Conservation (phyloP, 2,329 filamentous ascomycete genomes). For the Drechslerella coelobrocha region DNA sequence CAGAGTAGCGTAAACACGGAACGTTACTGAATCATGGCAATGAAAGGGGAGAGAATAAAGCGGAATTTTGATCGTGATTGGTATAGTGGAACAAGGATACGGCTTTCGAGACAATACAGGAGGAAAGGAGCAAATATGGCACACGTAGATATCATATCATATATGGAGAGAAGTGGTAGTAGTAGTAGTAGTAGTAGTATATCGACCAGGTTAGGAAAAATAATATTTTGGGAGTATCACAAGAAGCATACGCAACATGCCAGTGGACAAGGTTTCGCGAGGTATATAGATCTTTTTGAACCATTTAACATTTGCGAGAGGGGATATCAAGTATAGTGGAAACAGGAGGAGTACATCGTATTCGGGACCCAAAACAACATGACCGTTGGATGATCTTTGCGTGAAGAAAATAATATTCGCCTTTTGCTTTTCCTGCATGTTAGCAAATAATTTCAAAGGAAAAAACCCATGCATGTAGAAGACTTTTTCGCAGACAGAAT, state of each 20-base stretch:
- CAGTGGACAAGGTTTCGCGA: conserved; percentile 5
- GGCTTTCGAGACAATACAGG: too few species aligned
- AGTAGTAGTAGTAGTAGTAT: conserved; percentile 26
- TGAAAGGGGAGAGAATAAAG: conserved; percentile 6
- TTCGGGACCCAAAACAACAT: conserved; percentile 48
- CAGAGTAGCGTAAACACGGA: too few species aligned
- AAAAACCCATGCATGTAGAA: background rate
- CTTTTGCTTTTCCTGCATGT: background rate
- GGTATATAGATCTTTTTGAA: conserved; percentile 47
- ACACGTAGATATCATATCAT: too few species aligned
- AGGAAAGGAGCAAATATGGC: conserved; percentile 23
- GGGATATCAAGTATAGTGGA: conserved; percentile 45
- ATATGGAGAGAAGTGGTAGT: conserved; percentile 2
- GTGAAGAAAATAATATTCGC: background rate
- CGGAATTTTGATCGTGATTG: conserved; percentile 31
- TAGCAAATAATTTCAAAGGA: background rate
- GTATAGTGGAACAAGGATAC: conserved; percentile 37
- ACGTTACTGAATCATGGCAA: too few species aligned
- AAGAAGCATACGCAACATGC: conserved; percentile 21
- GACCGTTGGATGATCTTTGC: conserved; percentile 10
- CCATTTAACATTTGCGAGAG: conserved; percentile 17
- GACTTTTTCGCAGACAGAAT: background rate
- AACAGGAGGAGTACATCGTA: conserved; percentile 21
- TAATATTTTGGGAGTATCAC: conserved; percentile 43
- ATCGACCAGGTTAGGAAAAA: conserved; percentile 19